A percentile compares a stretch with the other conserved stretches of the same genome.
These are phyloP conservation scores for Silybum marianum DNA, from an alignment of 129 eudicot genomes.

Conservation along the genomic window DNA sequence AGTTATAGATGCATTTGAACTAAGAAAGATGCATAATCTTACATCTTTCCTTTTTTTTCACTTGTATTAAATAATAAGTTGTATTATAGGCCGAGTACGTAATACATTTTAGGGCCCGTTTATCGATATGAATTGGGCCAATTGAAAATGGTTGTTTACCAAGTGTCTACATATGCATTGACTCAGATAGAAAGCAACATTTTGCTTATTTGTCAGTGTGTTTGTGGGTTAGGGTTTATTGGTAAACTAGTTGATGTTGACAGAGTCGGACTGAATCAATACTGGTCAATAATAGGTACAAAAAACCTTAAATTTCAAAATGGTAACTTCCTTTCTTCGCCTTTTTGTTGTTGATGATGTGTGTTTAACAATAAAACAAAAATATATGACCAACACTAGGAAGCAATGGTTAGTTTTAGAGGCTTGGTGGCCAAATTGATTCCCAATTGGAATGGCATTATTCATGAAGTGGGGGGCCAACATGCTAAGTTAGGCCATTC, in stretches of 20 bases:
- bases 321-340: background rate
- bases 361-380: conserved; percentile 15
- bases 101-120: background rate
- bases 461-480: conserved; percentile 41
- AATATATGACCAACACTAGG: background rate
- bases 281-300: background rate
- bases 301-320: background rate
- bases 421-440: conserved; percentile 29
- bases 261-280: background rate
- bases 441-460: conserved; percentile 37
- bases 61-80: background rate
- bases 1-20: conserved; percentile 2
- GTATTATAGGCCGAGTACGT: background rate
- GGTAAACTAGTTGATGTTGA: no score
- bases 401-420: conserved; percentile 19
- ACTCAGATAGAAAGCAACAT: background rate
- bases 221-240: background rate
- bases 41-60: conserved; percentile 3
- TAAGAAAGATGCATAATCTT: conserved; percentile 28
- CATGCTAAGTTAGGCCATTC: conserved; percentile 42
- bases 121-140: background rate
- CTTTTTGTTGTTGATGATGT: background rate
- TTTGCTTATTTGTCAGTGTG: background rate
- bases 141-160: background rate
- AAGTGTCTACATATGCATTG: background rate